These are phyloP conservation scores for Cyclocybe aegerita DNA, from an alignment of 768 basidiomycete species.

Conservation along the genomic window DNA sequence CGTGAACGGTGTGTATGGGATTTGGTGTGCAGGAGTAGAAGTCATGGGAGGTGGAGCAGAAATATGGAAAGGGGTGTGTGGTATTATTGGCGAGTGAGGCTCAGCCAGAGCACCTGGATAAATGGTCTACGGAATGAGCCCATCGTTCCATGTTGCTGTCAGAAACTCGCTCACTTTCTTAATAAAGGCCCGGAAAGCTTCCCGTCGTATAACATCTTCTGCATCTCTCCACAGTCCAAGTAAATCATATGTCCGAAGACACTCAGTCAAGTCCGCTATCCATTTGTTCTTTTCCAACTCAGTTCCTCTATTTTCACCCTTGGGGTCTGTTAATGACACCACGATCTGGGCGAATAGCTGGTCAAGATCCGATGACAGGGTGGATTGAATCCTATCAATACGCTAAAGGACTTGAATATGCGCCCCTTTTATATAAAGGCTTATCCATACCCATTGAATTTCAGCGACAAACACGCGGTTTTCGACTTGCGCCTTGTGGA, in stretches of 20 bases:
- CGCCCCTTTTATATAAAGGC: conserved; percentile 11
- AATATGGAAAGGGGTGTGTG: conserved; percentile 68
- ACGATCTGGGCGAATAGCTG: conserved; percentile 73
- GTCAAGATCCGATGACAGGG: conserved; percentile 84
- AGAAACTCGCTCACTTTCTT: conserved; percentile 58
- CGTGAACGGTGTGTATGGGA: conserved; percentile 54
- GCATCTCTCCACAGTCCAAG: conserved; percentile 85
- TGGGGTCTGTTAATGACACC: conserved; percentile 45
- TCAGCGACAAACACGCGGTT: conserved; percentile 80
- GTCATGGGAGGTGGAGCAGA: conserved; percentile 25
- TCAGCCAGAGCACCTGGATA: conserved; percentile 65
- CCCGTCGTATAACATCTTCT: conserved; percentile 77
- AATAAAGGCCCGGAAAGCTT: conserved; percentile 74
- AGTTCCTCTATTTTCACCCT: conserved; percentile 44
- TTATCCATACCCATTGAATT: conserved; percentile 74
- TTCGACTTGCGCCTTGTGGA: conserved; percentile 75
- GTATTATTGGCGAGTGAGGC: conserved; percentile 73
- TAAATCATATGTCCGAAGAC: conserved; percentile 75
- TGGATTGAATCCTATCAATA: conserved; percentile 80
- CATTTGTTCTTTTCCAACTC: conserved; percentile 68
- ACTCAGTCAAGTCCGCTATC: conserved; percentile 71
- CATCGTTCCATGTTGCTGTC: conserved; percentile 1
- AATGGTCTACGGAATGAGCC: conserved; percentile 55
- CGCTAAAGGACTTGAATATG: conserved; percentile 41
- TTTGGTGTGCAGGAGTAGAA: conserved; percentile 34